Evolutionary conservation across 176 grass and related monocot species (phyloP), one percentile per base, ranked within the genome.

Genomic region (Thalia dealbata): DNA sequence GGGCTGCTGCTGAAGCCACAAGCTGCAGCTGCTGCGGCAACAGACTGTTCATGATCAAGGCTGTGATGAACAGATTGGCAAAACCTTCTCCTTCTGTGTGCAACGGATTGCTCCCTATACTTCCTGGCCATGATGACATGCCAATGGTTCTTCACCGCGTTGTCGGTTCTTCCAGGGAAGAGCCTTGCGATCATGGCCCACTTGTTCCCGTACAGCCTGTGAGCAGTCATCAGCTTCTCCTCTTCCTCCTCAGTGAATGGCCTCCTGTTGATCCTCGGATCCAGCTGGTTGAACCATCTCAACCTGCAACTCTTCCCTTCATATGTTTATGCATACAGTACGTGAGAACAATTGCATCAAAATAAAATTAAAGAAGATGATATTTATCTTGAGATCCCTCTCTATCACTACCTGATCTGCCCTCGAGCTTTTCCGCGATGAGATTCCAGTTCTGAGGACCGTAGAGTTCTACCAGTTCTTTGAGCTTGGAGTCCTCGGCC

Each of bases 201-300:
- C 7, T 73, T 73, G 71, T 73, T 73, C 27, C 71, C 71, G 9
- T 73, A 38, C 51, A 56, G 9, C n/a, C 71, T 58, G 51, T 73
- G 71, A 56, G 71, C 71, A 22, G 50, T 32, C 69, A 71, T 58
- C 11, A 73, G 51, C 18, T 38, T 73, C 51, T 73, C 71, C 27
- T 73, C 71, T 26, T 73, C 71, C 51, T 58, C 27, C 16, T 73
- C 28, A 14, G 27, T 56, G 30, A 73, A 73, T 18, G 71, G 50
- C 52, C 71, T 54, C 51, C 71, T 54, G 71, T 73, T 73, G 71
- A 73, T 73, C 71, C 27, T 73, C 3, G 71, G 71, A 55, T 73
- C 71, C 71, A 73, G 21, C 71, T 73, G 71, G 71, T 73, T 73
- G 71, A 73, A 73, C 71, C 71, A 73, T 26, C 71, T 58, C 51